Base-by-base conservation (phyloP, 2,329 filamentous ascomycete species). In the Colletotrichum zoysiae region DNA sequence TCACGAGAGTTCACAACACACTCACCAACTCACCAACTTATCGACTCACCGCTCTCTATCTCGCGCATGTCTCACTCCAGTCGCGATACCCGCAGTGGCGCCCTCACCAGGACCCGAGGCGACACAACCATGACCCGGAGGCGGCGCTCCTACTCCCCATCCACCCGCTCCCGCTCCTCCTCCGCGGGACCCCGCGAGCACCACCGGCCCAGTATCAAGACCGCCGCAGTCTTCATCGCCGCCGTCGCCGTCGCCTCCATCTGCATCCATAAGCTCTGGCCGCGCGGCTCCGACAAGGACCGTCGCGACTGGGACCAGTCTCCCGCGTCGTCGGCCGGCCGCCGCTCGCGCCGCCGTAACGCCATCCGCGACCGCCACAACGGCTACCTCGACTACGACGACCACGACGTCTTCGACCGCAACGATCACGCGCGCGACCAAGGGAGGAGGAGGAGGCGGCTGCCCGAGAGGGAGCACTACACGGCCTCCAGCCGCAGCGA, bases 181-280 rank as follows among this genome's bases (percentile, higher is more conserved):
- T 58, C 62, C 23, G 55, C 35, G 2, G 44, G 61, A 6, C 53
- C 46, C 57, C 58, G 57, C 6, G 42, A 50, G 58, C 57, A 44
- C 46, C 51, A 46, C 16, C 74, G 74, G 51, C 75, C 79, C 35
- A 30, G 59, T 66, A 74, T 81, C 71, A 80, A 81, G 70, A 78
- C 76, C 20, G 78, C 80, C 0, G 77, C 79, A 18, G 74, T 78
- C 14, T 74, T 82, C 33, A 72, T 82, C 40, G 80, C 80, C 12
- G 78, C 79, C 40, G 77, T 82, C 20, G 81, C 80, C 42, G 76
- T 82, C 42, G 80, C 79, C 33, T 77, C 80, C 14, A 74, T 82
- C 53, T 74, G 80, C 48, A 78, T 79, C 50, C 79, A 79, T 73
- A 80, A 79, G 65, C 74, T 80, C 73, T 82, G 81, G 80, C 79